These are phyloP conservation scores for Beta vulgaris DNA, from an alignment of 148 eudicot genomes.

Conservation along the genomic window DNA sequence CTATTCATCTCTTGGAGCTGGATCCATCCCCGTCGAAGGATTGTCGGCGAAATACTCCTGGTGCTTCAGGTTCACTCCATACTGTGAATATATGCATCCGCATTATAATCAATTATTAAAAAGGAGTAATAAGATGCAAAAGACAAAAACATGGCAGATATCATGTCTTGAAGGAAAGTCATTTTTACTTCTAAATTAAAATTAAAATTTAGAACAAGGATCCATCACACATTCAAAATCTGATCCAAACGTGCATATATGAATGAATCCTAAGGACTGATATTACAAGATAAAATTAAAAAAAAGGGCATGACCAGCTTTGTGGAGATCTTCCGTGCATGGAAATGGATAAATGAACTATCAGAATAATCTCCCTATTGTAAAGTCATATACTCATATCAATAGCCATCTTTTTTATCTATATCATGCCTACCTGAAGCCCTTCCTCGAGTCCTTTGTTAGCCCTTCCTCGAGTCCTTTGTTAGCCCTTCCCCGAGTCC, in stretches of 20 bases:
- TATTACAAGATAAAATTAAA: no score
- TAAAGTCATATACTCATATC: no score
- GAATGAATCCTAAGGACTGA: neutral
- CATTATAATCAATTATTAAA: neutral
- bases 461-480: no score
- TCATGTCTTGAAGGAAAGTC: neutral
- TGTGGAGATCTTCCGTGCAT: no score
- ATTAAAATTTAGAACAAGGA: neutral
- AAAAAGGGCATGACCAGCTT: no score
- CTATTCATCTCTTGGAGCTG: constrained; percentile 73
- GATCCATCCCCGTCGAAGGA: constrained; percentile 69
- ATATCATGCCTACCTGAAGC: no score
- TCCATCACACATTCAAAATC: neutral
- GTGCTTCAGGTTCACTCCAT: constrained; percentile 90
- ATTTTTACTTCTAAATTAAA: neutral
- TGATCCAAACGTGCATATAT: neutral
- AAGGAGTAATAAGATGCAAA: neutral
- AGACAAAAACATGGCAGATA: neutral
- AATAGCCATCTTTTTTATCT: no score
- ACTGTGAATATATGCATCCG: constrained; percentile 34
- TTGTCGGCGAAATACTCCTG: constrained; percentile 90
- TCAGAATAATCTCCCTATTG: no score
- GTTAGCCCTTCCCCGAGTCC: no score
- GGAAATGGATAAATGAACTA: no score
- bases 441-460: no score